Conservation (phyloP, 83 land plant genomes). For the Larix sibirica region DNA sequence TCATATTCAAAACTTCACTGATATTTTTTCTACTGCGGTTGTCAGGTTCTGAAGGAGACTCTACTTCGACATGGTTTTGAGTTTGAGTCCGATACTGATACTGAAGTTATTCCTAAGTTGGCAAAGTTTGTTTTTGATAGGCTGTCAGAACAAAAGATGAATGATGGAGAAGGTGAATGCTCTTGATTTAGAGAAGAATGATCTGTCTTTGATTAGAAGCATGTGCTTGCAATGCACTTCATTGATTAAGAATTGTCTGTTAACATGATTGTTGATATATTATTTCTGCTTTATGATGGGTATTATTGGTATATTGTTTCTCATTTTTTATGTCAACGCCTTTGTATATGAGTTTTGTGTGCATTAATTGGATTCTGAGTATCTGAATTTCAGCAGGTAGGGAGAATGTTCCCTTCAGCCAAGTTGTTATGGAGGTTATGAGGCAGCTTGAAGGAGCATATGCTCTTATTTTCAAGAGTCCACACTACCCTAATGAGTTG, state of each 20-base stretch:
- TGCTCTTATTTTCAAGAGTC: slow-evolving; percentile 95
- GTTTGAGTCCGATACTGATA: slow-evolving; percentile 60
- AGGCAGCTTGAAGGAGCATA: slow-evolving; percentile 98
- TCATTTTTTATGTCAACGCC: not conserved
- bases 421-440: slow-evolving; percentile 98
- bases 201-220: not conserved
- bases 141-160: slow-evolving; percentile 25
- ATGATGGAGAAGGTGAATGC: slow-evolving; percentile 13
- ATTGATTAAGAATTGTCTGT: too few species aligned
- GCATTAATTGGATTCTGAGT: not conserved
- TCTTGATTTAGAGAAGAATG: not conserved
- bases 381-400: slow-evolving; percentile 42
- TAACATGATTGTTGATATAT: too few species aligned
- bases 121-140: slow-evolving; percentile 54
- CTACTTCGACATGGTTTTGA: slow-evolving; percentile 49
- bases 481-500: slow-evolving; percentile 93
- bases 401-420: slow-evolving; percentile 70
- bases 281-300: too few species aligned
- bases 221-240: not conserved
- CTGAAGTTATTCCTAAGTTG: slow-evolving; percentile 60
- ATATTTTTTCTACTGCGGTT: not conserved
- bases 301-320: too few species aligned
- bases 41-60: slow-evolving; percentile 55
- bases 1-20: not conserved
- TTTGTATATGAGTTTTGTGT: not conserved